Conservation (phyloP, 2,329 filamentous ascomycete genomes). For the Ophiostoma quercus region DNA sequence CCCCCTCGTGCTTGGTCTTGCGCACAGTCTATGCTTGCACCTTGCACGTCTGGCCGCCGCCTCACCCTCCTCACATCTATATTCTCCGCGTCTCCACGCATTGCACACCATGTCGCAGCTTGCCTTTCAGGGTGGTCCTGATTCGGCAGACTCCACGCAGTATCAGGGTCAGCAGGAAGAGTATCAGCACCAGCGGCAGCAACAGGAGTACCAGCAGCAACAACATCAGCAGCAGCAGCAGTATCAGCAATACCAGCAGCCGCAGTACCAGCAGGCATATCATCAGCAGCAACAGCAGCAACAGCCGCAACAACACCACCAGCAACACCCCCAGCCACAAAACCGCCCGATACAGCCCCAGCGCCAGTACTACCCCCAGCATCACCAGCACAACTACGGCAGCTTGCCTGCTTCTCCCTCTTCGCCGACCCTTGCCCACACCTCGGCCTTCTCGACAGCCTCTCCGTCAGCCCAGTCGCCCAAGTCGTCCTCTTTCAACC, state of each 20-base stretch:
- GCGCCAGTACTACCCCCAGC: conserved; percentile 14
- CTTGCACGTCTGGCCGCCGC: conserved; percentile 12
- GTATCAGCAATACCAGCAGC: background rate
- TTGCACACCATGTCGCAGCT: conserved; percentile 51
- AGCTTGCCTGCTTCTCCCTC: conserved; percentile 26
- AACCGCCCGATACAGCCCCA: conserved; percentile 6
- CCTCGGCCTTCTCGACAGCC: conserved; percentile 15
- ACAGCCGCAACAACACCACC: background rate
- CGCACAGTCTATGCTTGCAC: background rate
- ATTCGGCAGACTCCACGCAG: conserved; percentile 28
- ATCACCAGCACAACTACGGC: conserved; percentile 19
- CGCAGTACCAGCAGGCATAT: conserved; percentile 3
- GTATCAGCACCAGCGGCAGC: background rate
- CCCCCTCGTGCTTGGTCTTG: conserved; percentile 14
- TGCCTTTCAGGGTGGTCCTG: conserved; percentile 43
- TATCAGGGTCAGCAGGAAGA: background rate
- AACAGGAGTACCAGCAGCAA: background rate
- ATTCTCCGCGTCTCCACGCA: conserved; percentile 30
- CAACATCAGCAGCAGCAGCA: background rate
- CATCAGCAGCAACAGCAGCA: conserved; percentile 7
- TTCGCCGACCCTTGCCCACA: conserved; percentile 26
- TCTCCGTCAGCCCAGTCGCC: conserved; percentile 13
- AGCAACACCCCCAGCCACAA: conserved; percentile 10
- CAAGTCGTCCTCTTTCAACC: conserved; percentile 16
- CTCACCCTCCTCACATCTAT: background rate